Base-by-base conservation (phyloP, 139 green algal genomes). In the Zygnema circumcarinatum region DNA sequence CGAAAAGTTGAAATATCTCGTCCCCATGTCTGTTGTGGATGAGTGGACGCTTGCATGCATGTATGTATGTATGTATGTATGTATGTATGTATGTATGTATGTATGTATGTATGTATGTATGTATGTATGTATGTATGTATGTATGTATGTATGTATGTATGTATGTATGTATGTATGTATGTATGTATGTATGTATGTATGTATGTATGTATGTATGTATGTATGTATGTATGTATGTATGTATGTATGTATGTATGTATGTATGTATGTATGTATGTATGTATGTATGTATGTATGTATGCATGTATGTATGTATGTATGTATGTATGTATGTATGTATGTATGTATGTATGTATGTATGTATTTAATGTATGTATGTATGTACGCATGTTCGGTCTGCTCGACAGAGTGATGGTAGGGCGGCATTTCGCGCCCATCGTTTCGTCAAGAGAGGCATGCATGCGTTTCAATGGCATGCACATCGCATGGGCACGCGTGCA, bases 31-130 rank as follows among this genome's bases (percentile, higher is more conserved):
- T n/a, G n/a, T n/a, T n/a, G n/a, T n/a, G n/a, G n/a, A n/a, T n/a
- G n/a, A n/a, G n/a, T n/a, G 7, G 35, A 78, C 36, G 11, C 7
- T 16, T 39, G 16, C 69, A 78, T 78, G 7, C 69, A 78, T 78
- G 16, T 78, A 11, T 36, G 69, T 41, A 40, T 78, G 7, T 41
- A 78, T 78, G 16, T 3, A 39, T 41, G 7, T 41, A 78, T 78
- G 16, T 41, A 78, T 78, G 16, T 41, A 40, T 52, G 11, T 41
- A 40, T 78, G 69, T 78, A 40, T 78, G 16, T 41, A 78, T 78
- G 16, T 11, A 78, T 36, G 16, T 41, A 40, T 41, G 16, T 41
- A 39, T 41, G 16, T 11, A 39, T 11, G 16, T 3, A 78, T 36
- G 69, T 41, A 78, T 7, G 16, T 41, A 36, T 36, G 16, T 3